Evolutionary conservation across 805 yeast genomes (phyloP), one percentile per base, ranked within the genome.

Genomic region (Monosporozyma siamensis): DNA sequence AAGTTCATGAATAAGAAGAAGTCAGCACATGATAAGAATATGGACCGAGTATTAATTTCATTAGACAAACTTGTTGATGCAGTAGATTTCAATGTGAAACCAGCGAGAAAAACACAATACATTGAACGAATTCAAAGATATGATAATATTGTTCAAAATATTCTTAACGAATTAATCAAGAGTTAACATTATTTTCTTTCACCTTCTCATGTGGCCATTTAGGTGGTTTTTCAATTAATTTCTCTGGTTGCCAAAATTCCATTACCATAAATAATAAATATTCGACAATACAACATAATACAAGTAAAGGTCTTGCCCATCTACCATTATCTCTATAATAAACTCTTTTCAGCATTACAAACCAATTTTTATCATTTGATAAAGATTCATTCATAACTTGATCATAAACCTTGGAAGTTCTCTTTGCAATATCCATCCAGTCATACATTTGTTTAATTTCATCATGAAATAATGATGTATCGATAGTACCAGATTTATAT

Each of bases 301-400:
- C 82, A 59, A 80, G 89, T 43, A 92, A 69, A 48, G 80, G 77
- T 1, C 95, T 96, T 1, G 95, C 95, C 77, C 94, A 82, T 0
- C 80, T 72, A 0, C 89, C 89, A 0, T 89, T 89, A 11, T 54
- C 52, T 44, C 54, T 44, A n/a, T 38, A 70, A 56, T 83, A 81
- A 52, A 79, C 80, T 42, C 78, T 74, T 46, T 70, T 71, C 27
- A 90, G 61, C 51, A 90, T 70, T 23, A 69, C 70, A 6, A 80
- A 50, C 46, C 85, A 64, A 0, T 80, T 72, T 47, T 74, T 76
- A 38, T 75, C 69, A n/a, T 65, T 44, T 14, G 66, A 62, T 1
- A 55, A 48, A 7, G 68, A 56, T 35, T 71, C 68, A 9, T 40
- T 17, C 24, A 44, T 48, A 14, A 70, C 66, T 5, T 74, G 64